A percentile compares a stretch with the other conserved stretches of the same genome.
These are phyloP conservation scores for Penicillium cataractarum DNA, from an alignment of 495 filamentous ascomycete species.

Conservation along the genomic window DNA sequence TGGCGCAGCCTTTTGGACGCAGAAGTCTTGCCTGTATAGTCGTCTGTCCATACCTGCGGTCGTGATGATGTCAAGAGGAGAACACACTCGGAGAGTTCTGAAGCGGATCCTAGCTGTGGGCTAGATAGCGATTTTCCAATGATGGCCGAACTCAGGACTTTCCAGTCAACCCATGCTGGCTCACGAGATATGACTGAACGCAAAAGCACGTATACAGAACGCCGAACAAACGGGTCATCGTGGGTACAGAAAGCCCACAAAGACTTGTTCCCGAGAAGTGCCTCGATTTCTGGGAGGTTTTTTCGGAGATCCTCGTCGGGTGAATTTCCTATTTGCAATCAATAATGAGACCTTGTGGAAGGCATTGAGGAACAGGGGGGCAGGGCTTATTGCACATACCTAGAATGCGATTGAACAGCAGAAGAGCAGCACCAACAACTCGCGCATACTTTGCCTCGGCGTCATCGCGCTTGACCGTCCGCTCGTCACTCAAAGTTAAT, in stretches of 20 bases:
- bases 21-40: slow-evolving; percentile 68
- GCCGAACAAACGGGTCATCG: slow-evolving; percentile 72
- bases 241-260: slow-evolving; percentile 76
- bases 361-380: not conserved
- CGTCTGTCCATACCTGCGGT: slow-evolving; percentile 74
- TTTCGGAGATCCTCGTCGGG: slow-evolving; percentile 55
- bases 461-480: slow-evolving; percentile 81
- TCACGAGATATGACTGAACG: slow-evolving; percentile 59
- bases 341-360: not conserved
- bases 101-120: slow-evolving; percentile 71
- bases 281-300: slow-evolving; percentile 49
- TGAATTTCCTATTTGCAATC: slow-evolving; percentile 39
- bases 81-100: slow-evolving; percentile 67
- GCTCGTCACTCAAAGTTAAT: slow-evolving; percentile 83
- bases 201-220: slow-evolving; percentile 69
- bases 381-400: slow-evolving; percentile 30
- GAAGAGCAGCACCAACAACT: slow-evolving; percentile 65
- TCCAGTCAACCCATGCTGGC: slow-evolving; percentile 60
- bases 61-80: slow-evolving; percentile 60
- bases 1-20: slow-evolving; percentile 63
- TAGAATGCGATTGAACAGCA: slow-evolving; percentile 50
- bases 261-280: slow-evolving; percentile 63
- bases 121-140: slow-evolving; percentile 69
- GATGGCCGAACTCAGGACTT: slow-evolving; percentile 66
- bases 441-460: slow-evolving; percentile 80